Conservation (phyloP, 345 rosid species). For the Gossypium mustelinum region DNA sequence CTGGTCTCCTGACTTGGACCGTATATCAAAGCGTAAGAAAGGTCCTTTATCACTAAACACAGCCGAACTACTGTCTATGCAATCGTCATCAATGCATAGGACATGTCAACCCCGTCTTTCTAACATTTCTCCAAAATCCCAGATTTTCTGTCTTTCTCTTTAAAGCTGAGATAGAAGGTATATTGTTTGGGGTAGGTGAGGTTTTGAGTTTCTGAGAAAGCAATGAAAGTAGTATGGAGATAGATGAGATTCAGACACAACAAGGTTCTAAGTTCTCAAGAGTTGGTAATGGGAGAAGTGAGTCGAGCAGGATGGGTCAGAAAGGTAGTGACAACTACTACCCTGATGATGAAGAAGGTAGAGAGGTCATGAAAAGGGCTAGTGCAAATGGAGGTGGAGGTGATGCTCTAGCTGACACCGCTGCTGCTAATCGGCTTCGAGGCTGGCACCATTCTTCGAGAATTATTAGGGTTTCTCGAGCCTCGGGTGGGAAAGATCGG, state of each 20-base stretch:
- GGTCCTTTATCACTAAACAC: slow-evolving; percentile 31
- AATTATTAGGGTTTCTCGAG: slow-evolving; percentile 92
- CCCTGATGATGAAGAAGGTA: slow-evolving; percentile 54
- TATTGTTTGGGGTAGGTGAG: neutral
- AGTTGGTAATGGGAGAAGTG: slow-evolving; percentile 43
- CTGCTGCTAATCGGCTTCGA: slow-evolving; percentile 36
- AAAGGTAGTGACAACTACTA: slow-evolving; percentile 25
- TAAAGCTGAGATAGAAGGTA: neutral
- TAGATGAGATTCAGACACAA: slow-evolving; percentile 64
- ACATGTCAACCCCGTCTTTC: slow-evolving; percentile 42
- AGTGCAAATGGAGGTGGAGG: slow-evolving; percentile 22
- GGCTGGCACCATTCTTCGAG: slow-evolving; percentile 76
- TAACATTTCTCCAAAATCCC: slow-evolving; percentile 6
- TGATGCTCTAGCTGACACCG: neutral
- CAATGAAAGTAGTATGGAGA: slow-evolving; percentile 87
- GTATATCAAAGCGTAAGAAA: slow-evolving; percentile 51
- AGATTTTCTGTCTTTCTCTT: slow-evolving; percentile 11
- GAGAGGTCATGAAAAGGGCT: slow-evolving; percentile 42
- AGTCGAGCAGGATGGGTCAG: slow-evolving; percentile 33
- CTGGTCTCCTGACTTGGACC: slow-evolving; percentile 70
- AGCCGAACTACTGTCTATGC: slow-evolving; percentile 40
- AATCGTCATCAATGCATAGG: slow-evolving; percentile 64
- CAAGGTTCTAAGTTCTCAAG: slow-evolving; percentile 57
- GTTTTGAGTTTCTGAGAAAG: slow-evolving; percentile 31
- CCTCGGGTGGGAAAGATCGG: slow-evolving; percentile 96